Evolutionary conservation across 306 rosid species (phyloP).

Genomic region (Ceratonia siliqua): DNA sequence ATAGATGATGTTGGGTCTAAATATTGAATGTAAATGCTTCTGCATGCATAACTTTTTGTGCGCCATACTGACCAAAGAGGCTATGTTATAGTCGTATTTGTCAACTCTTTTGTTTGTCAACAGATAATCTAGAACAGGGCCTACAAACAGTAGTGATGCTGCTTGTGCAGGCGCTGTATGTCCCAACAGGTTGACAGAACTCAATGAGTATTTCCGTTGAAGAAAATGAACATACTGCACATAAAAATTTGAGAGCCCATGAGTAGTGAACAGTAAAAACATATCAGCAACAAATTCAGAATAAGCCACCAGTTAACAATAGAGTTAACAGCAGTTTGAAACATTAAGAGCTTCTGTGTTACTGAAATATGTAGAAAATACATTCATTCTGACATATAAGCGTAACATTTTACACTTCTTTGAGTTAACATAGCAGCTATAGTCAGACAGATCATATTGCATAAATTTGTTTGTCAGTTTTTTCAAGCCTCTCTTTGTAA

Average conservation of each 20-base stretch:
- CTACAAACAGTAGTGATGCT: conserved; percentile 58
- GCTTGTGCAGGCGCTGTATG: conserved; percentile 92
- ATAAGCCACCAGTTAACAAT: background rate
- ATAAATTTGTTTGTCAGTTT: background rate
- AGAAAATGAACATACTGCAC: conserved; percentile 81
- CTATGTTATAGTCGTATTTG: conserved; percentile 41
- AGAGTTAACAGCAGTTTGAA: background rate
- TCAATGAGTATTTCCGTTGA: conserved; percentile 78
- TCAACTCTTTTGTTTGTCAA: conserved; percentile 69
- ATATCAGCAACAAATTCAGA: background rate
- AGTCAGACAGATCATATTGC: background rate
- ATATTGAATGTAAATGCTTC: background rate
- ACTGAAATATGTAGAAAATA: background rate
- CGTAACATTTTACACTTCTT: background rate
- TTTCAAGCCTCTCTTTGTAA: background rate
- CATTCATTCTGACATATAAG: background rate
- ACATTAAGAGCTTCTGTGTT: background rate
- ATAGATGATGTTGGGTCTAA: background rate
- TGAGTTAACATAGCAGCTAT: background rate
- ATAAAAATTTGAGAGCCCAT: conserved; percentile 24
- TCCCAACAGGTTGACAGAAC: conserved; percentile 83
- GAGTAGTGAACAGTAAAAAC: conserved; percentile 13
- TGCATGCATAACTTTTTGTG: background rate
- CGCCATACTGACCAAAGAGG: conserved; percentile 57
- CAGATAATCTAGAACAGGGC: conserved; percentile 82